Evolutionary conservation across 352 stramenopile genomes (phyloP).

Genomic region (Phytophthora pisi): DNA sequence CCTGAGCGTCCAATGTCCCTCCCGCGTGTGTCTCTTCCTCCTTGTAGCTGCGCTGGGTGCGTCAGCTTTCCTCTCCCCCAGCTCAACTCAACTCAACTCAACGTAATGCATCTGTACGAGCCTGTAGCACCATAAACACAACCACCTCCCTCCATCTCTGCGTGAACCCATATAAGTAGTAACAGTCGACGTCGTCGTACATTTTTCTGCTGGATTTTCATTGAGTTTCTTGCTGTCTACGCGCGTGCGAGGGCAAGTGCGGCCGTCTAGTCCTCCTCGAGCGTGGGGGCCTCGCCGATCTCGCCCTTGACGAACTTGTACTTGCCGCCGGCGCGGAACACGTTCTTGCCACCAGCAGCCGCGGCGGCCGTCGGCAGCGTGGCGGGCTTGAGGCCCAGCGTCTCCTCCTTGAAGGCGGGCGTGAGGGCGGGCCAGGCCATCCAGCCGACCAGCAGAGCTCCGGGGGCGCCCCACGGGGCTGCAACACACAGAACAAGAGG

Average conservation of each 20-base stretch:
- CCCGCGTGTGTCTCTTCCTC: no score
- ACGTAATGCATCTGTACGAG: background rate
- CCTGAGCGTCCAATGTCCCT: conserved; percentile 10
- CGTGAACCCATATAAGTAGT: background rate
- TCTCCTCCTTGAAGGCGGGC: conserved; percentile 75
- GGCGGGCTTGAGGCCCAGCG: conserved; percentile 58
- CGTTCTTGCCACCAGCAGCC: conserved; percentile 23
- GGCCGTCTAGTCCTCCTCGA: conserved; percentile 61
- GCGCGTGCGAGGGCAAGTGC: no score
- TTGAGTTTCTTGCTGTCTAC: background rate
- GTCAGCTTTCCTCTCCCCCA: no score
- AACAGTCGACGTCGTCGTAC: conserved; percentile 22
- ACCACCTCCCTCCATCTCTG: background rate
- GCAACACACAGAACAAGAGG: background rate
- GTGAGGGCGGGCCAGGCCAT: conserved; percentile 76
- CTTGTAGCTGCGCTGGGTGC: no score
- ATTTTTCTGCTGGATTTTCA: conserved; percentile 21
- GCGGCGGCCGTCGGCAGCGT: conserved; percentile 28
- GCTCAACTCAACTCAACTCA: no score
- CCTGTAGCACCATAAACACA: background rate
- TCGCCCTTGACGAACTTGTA: conserved; percentile 82
- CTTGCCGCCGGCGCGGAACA: conserved; percentile 69
- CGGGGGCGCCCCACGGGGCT: conserved; percentile 64
- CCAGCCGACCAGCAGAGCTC: conserved; percentile 58
- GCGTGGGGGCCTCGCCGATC: conserved; percentile 74